Conservation (phyloP, 345 rosid genomes). For the Dimocarpus longan region DNA sequence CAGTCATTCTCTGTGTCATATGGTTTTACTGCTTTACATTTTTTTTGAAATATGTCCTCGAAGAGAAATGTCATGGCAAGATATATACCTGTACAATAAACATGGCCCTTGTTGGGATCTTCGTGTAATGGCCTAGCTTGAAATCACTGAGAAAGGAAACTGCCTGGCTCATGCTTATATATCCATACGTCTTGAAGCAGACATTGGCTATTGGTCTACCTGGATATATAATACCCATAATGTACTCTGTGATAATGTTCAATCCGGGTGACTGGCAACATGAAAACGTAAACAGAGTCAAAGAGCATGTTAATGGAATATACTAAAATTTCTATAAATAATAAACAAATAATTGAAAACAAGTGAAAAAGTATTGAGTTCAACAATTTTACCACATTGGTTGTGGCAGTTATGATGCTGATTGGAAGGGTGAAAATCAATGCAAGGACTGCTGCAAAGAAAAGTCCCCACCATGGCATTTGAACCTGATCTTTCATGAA, state of each 20-base stretch:
- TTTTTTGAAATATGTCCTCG: not conserved
- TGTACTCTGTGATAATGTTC: constrained; percentile 60
- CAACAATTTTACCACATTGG: constrained; percentile 45
- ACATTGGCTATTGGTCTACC: constrained; percentile 70
- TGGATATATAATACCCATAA: constrained; percentile 57
- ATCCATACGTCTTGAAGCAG: constrained; percentile 55
- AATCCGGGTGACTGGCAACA: constrained; percentile 50
- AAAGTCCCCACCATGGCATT: constrained; percentile 77
- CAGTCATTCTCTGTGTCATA: not conserved
- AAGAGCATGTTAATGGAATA: not conserved
- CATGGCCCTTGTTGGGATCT: constrained; percentile 61
- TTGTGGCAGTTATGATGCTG: constrained; percentile 62
- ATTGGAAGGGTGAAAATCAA: constrained; percentile 53
- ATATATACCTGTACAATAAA: constrained; percentile 46
- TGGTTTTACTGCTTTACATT: not conserved
- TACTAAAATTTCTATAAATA: not conserved
- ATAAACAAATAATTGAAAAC: not conserved
- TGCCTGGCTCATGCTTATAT: constrained; percentile 63
- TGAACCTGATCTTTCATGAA: constrained; percentile 55
- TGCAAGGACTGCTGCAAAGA: constrained; percentile 56
- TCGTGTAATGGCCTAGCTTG: constrained; percentile 68
- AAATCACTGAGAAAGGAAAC: constrained; percentile 58
- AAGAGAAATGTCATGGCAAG: not conserved
- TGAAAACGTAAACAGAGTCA: not conserved
- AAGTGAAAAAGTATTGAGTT: too few species aligned